Conservation (phyloP, 2,329 filamentous ascomycete species). For the Fusarium veterinarium region DNA sequence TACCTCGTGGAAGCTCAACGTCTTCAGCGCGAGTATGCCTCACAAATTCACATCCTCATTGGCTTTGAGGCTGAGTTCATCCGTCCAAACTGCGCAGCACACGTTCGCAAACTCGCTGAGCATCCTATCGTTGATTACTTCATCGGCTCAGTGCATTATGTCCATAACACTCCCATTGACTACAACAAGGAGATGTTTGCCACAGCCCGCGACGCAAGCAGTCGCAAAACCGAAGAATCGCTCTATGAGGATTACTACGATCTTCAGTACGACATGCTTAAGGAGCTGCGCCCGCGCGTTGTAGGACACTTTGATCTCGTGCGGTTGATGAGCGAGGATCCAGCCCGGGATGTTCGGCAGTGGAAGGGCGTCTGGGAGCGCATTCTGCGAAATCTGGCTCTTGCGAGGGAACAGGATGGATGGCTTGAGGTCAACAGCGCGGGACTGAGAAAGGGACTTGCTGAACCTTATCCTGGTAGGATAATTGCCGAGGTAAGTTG, state of each 20-base stretch:
- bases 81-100: conserved; percentile 68
- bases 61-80: conserved; percentile 97
- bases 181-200: conserved; percentile 78
- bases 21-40: conserved; percentile 76
- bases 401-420: conserved; percentile 78
- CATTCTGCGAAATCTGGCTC: conserved; percentile 78
- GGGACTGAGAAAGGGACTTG: conserved; percentile 87
- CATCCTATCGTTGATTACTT: conserved; percentile 83
- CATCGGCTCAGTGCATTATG: conserved; percentile 92
- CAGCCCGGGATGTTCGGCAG: conserved; percentile 67
- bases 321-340: conserved; percentile 78
- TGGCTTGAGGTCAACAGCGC: conserved; percentile 92
- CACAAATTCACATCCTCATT: conserved; percentile 81
- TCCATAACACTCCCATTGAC: conserved; percentile 88
- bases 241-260: conserved; percentile 91
- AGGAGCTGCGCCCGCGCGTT: conserved; percentile 75
- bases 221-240: conserved; percentile 69
- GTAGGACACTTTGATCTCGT: conserved; percentile 97
- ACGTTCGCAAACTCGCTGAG: conserved; percentile 71
- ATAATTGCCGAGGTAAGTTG: conserved; percentile 77
- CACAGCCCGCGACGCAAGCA: conserved; percentile 52
- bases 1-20: conserved; percentile 82
- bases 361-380: conserved; percentile 77
- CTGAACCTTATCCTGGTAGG: conserved; percentile 86
- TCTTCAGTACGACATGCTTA: conserved; percentile 84